Evolutionary conservation across 441 rosid species (phyloP).

Genomic region (Dalechampia spathulata): DNA sequence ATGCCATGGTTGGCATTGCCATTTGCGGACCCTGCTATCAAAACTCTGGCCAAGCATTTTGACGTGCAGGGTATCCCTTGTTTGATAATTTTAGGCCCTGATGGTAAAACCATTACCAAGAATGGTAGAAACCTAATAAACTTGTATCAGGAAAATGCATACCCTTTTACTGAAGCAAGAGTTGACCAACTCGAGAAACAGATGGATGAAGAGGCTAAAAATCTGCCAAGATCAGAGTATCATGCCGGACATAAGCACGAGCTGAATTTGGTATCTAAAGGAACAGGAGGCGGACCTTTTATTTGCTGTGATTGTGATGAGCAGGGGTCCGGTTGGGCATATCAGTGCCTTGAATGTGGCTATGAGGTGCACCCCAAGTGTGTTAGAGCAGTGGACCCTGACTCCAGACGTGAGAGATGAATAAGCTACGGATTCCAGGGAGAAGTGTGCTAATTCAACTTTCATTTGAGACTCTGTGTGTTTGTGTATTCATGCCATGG

Average conservation of each 20-base stretch:
- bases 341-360: conserved; percentile 57
- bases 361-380: conserved; percentile 63
- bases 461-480: not conserved
- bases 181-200: conserved; percentile 32
- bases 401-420: conserved; percentile 4
- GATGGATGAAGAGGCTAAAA: conserved; percentile 44
- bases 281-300: conserved; percentile 52
- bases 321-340: conserved; percentile 60
- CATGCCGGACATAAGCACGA: conserved; percentile 48
- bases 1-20: conserved; percentile 66
- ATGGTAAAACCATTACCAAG: conserved; percentile 55
- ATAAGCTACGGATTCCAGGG: not conserved
- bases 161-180: conserved; percentile 45
- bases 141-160: conserved; percentile 45
- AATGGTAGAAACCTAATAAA: conserved; percentile 43
- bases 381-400: conserved; percentile 23
- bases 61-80: conserved; percentile 48
- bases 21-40: conserved; percentile 32
- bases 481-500: not conserved
- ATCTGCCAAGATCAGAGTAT: conserved; percentile 29
- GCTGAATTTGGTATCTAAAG: conserved; percentile 44
- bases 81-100: conserved; percentile 43
- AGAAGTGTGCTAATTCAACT: not conserved
- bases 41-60: conserved; percentile 32
- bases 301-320: conserved; percentile 67